phyloP scores from a whole-genome alignment of 441 rosid species.

The Brassica balearica region DNA sequence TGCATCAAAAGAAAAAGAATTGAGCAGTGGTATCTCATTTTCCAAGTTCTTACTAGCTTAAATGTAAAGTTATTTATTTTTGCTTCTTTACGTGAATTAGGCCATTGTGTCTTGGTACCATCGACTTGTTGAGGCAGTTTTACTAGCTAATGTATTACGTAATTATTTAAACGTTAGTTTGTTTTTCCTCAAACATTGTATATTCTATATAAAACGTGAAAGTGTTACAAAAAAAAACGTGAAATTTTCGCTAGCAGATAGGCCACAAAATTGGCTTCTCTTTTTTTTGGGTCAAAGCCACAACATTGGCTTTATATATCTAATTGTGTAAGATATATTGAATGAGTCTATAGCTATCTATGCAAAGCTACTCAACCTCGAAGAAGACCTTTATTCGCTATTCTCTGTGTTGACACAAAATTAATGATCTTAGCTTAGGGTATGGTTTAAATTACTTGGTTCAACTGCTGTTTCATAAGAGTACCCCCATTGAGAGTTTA shows the following conservation, averaged over 20 bases:
- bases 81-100: not conserved
- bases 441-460: not conserved
- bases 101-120: not conserved
- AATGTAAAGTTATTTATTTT: not conserved
- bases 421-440: not conserved
- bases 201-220: not conserved
- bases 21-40: slow-evolving; percentile 20
- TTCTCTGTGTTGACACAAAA: not conserved
- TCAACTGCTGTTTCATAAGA: not conserved
- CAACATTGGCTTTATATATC: not conserved
- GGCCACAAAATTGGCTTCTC: not conserved
- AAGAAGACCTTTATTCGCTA: not conserved
- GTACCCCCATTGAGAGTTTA: too few relatives aligned
- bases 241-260: not conserved
- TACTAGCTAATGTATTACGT: not conserved
- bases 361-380: not conserved
- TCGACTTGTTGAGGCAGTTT: not conserved
- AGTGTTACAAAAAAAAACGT: not conserved
- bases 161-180: not conserved
- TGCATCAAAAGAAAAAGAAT: slow-evolving; percentile 40
- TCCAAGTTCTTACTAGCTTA: slow-evolving; percentile 7
- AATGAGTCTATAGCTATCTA: not conserved
- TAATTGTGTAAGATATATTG: not conserved
- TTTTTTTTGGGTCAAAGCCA: not conserved
- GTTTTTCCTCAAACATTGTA: not conserved